phyloP scores from a whole-genome alignment of 2,329 filamentous ascomycete genomes.

The Pseudogymnoascus sp. region DNA sequence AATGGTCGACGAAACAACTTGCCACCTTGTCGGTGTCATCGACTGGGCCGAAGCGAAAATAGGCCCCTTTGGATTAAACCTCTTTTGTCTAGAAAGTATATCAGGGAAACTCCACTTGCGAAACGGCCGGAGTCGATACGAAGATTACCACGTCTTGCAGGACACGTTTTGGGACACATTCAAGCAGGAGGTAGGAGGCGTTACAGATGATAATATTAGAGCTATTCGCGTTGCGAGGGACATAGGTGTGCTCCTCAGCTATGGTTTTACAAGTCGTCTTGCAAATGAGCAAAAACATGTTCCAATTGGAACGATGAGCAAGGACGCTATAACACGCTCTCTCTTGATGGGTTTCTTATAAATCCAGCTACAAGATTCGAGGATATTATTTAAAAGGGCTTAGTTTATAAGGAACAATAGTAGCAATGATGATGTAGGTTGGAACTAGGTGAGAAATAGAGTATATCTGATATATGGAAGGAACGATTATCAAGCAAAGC shows the following conservation, averaged over 20 bases:
- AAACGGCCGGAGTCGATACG: constrained; percentile 30
- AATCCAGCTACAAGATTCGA: constrained; percentile 31
- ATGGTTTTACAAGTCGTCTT: constrained; percentile 35
- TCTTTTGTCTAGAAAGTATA: constrained; percentile 31
- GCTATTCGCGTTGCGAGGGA: constrained; percentile 30
- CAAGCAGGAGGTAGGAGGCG: constrained; percentile 23
- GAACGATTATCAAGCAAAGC: no score
- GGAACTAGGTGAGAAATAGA: no score
- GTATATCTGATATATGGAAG: no score
- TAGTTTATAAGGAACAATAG: background rate
- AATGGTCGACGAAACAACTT: constrained; percentile 32
- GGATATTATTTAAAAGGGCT: constrained; percentile 11
- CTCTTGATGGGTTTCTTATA: constrained; percentile 33
- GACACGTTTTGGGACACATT: constrained; percentile 32
- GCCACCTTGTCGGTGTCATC: constrained; percentile 34
- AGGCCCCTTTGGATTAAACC: constrained; percentile 35
- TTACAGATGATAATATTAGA: constrained; percentile 23
- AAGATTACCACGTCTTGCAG: constrained; percentile 28
- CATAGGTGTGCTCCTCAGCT: constrained; percentile 29
- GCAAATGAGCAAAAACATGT: constrained; percentile 30
- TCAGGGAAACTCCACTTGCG: constrained; percentile 31
- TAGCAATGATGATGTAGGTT: no score
- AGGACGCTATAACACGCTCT: constrained; percentile 34
- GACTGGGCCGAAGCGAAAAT: constrained; percentile 38
- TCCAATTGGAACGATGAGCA: constrained; percentile 33